Percentiles rank a stretch among this genome's conserved stretches.
These are phyloP conservation scores for Cordyceps fumosorosea DNA, from an alignment of 2,329 filamentous ascomycete genomes.

Conservation along the genomic window DNA sequence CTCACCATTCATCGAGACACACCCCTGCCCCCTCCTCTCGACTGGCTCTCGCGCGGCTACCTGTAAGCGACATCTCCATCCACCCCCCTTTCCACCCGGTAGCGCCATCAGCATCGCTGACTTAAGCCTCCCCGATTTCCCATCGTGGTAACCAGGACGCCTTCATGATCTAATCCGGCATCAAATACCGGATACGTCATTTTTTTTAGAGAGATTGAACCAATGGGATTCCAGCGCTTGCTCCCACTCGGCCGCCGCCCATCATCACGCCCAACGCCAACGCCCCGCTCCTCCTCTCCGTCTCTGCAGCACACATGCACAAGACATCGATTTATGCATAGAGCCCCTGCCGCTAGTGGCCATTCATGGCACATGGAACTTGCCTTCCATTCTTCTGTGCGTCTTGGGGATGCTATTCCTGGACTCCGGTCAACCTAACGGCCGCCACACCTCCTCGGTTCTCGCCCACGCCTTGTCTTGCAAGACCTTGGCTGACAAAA, in stretches of 20 bases:
- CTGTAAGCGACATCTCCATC: neutral
- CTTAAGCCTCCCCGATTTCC: constrained; percentile 12
- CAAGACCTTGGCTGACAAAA: constrained; percentile 1
- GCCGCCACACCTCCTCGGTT: neutral
- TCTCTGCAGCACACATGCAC: neutral
- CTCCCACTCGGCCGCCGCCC: neutral
- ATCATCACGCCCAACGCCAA: neutral
- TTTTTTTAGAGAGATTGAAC: neutral
- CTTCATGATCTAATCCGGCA: constrained; percentile 7
- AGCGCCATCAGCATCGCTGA: constrained; percentile 10
- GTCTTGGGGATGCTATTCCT: constrained; percentile 5
- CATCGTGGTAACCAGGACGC: constrained; percentile 11
- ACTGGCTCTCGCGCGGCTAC: neutral
- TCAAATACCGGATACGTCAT: constrained; percentile 3
- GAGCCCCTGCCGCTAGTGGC: neutral
- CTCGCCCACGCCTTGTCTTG: constrained; percentile 1
- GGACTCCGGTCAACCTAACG: neutral
- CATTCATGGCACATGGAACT: neutral
- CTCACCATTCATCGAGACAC: neutral
- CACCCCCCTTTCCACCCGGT: neutral
- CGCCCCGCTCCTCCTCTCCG: neutral
- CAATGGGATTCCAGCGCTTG: neutral
- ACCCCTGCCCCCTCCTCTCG: neutral
- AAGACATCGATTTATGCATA: constrained; percentile 11
- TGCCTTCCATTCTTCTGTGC: neutral